A percentile compares a stretch with the other conserved stretches of the same genome.
Conservation (phyloP, 192 early-diverging fungal genomes). For the Coemansia sp. region DNA sequence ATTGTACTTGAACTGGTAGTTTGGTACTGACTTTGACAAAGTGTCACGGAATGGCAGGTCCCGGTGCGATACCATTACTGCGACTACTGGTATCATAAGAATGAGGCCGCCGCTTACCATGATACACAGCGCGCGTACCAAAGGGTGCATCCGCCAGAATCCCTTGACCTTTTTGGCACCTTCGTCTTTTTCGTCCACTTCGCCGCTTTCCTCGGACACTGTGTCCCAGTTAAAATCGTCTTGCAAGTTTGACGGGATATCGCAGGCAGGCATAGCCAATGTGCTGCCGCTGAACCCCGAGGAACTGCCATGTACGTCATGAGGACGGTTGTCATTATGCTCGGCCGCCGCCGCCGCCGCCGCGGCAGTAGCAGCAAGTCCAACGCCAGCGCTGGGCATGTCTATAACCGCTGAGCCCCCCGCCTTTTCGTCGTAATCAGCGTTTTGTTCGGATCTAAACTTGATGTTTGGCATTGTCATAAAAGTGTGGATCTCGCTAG, state of each 20-base stretch:
- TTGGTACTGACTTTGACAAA: neutral
- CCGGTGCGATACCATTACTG: conserved; percentile 50
- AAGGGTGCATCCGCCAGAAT: conserved; percentile 62
- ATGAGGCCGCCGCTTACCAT: conserved; percentile 60
- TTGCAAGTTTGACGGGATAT: conserved; percentile 39
- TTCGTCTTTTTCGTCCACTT: conserved; percentile 31
- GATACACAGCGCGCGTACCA: conserved; percentile 58
- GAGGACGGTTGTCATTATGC: conserved; percentile 1
- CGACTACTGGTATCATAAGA: conserved; percentile 58
- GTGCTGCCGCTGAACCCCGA: conserved; percentile 29
- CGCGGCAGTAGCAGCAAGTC: neutral
- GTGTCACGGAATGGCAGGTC: conserved; percentile 39
- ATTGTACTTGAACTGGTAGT: conserved; percentile 38
- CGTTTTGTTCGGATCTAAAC: conserved; percentile 14
- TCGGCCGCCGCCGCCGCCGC: neutral
- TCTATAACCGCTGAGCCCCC: conserved; percentile 36
- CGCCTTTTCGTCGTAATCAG: conserved; percentile 17
- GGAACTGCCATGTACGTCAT: conserved; percentile 4
- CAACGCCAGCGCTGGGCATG: conserved; percentile 33
- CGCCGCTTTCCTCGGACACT: conserved; percentile 18
- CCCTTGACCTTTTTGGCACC: conserved; percentile 27
- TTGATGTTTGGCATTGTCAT: conserved; percentile 34
- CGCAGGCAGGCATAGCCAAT: conserved; percentile 41
- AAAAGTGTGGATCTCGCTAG: neutral
- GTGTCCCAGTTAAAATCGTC: conserved; percentile 58